Evolutionary conservation across 225 moss, liverwort and hornwort genomes (phyloP).

Genomic region (Straminergon stramineum): DNA sequence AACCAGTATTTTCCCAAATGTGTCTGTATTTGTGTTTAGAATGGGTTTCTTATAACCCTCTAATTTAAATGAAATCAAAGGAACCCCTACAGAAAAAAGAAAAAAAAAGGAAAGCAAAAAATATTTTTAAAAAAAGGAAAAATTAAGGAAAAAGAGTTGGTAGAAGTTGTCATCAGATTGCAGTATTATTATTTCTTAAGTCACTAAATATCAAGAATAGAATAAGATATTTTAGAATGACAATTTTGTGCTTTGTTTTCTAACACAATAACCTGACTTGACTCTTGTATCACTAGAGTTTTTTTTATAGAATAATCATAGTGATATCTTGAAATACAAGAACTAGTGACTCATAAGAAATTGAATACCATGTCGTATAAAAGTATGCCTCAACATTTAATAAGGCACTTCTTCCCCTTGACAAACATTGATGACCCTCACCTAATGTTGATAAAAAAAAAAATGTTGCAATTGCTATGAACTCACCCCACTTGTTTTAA

Average conservation of each 20-base stretch:
- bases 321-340: background rate
- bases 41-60: background rate
- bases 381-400: background rate
- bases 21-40: background rate
- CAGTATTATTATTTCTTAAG: background rate
- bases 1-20: background rate
- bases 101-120: background rate
- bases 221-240: background rate
- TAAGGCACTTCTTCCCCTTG: background rate
- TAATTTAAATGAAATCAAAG: background rate
- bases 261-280: background rate
- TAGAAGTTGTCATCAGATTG: background rate
- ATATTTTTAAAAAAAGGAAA: background rate
- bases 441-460: too few species aligned
- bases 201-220: background rate
- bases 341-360: background rate
- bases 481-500: background rate
- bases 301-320: background rate
- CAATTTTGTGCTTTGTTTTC: background rate
- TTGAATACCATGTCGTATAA: background rate
- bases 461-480: too few species aligned
- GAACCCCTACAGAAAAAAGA: too few species aligned
- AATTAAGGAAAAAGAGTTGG: background rate
- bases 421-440: background rate
- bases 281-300: background rate